Conservation (phyloP, 164 flowering plant genomes). For the Magnolia changhungtana region DNA sequence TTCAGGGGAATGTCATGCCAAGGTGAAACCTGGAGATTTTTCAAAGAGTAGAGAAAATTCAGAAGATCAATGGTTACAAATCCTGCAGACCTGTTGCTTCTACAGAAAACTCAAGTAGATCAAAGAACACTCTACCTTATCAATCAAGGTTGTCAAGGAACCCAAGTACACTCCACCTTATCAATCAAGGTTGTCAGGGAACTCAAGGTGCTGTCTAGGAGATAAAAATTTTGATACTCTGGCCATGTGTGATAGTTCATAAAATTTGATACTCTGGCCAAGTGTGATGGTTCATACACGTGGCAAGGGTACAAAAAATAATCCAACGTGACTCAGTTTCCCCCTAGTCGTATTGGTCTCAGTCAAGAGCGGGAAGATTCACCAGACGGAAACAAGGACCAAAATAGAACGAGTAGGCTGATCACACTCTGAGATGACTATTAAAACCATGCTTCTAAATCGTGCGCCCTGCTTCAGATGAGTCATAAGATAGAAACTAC, state of each 20-base stretch:
- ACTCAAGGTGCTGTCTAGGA: background rate
- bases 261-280: background rate
- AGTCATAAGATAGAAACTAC: too few relatives aligned
- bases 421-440: too few relatives aligned
- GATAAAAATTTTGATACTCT: too few relatives aligned
- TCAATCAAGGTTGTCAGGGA: background rate
- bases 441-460: too few relatives aligned
- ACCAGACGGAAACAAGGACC: background rate
- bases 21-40: conserved; percentile 64
- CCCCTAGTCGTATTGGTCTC: background rate
- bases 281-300: background rate
- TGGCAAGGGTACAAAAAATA: background rate
- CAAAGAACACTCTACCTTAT: too few relatives aligned
- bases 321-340: background rate
- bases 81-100: background rate
- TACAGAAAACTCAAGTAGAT: background rate
- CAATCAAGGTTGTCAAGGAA: background rate
- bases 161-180: background rate
- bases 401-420: too few relatives aligned
- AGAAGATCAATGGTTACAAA: background rate
- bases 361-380: background rate
- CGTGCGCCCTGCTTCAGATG: too few relatives aligned
- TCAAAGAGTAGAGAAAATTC: background rate
- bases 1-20: conserved; percentile 97
- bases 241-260: background rate